phyloP scores from a whole-genome alignment of 2,329 filamentous ascomycete genomes.

The Phyllosticta citrichinensis region DNA sequence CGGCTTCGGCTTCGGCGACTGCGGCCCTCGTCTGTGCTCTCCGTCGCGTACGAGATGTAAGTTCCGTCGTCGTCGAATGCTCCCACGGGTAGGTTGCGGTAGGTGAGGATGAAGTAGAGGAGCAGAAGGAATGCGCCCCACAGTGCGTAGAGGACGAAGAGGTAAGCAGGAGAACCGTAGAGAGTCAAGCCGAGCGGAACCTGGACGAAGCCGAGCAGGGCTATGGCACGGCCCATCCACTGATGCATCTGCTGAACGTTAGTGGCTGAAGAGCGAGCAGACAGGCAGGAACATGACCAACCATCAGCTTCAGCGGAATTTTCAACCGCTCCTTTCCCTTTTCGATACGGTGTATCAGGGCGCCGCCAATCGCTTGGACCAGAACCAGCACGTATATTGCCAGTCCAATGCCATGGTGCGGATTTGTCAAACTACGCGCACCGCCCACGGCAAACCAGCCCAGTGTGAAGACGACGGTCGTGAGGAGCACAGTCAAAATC shows the following conservation, averaged over 20 bases:
- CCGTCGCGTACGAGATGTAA: slow-evolving; percentile 45
- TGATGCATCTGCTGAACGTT: slow-evolving; percentile 56
- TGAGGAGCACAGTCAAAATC: slow-evolving; percentile 55
- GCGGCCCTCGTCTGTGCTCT: slow-evolving; percentile 37
- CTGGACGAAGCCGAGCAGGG: slow-evolving; percentile 74
- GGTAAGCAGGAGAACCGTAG: slow-evolving; percentile 76
- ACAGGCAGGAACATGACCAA: slow-evolving; percentile 23
- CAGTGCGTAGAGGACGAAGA: slow-evolving; percentile 79
- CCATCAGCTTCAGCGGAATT: slow-evolving; percentile 49
- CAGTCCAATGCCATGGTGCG: slow-evolving; percentile 75
- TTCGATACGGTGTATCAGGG: slow-evolving; percentile 48
- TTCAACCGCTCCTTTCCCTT: slow-evolving; percentile 43
- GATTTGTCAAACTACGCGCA: slow-evolving; percentile 62
- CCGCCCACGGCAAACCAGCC: slow-evolving; percentile 73
- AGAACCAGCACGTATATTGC: slow-evolving; percentile 66
- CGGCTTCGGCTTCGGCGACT: slow-evolving; percentile 26
- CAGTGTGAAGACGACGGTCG: slow-evolving; percentile 62
- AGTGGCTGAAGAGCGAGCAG: neutral
- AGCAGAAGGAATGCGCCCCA: slow-evolving; percentile 65
- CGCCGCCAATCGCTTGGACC: slow-evolving; percentile 60
- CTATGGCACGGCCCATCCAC: slow-evolving; percentile 71
- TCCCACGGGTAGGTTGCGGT: slow-evolving; percentile 49
- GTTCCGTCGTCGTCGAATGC: slow-evolving; percentile 48
- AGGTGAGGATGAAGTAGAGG: slow-evolving; percentile 71
- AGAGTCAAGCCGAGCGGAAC: slow-evolving; percentile 81